A percentile compares a stretch with the other conserved stretches of the same genome.
Evolutionary conservation across 2,329 filamentous ascomycete species (phyloP).

Genomic region (Paecilomyces sp.): DNA sequence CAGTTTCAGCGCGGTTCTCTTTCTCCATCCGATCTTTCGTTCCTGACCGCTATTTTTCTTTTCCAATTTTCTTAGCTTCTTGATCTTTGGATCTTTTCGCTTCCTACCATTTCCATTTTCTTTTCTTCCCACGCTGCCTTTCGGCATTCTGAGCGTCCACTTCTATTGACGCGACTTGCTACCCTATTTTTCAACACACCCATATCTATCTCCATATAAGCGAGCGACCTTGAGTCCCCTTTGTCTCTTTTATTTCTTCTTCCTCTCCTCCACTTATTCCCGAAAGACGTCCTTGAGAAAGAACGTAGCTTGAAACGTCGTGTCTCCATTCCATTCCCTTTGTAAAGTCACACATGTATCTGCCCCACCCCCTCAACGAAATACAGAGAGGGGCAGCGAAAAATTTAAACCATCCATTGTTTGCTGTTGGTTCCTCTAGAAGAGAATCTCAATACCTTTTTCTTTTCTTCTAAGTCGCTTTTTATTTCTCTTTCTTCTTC

Average conservation of each 20-base stretch:
- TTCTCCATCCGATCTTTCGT: slow-evolving; percentile 1
- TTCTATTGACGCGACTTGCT: slow-evolving; percentile 1
- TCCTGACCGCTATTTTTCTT: slow-evolving; percentile 3
- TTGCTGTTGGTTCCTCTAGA: neutral
- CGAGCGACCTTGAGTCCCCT: neutral
- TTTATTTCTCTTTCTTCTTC: neutral
- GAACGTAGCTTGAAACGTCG: neutral
- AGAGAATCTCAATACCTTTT: neutral
- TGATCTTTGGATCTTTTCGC: no score
- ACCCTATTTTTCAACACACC: neutral
- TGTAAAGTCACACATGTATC: neutral
- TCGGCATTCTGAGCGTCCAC: neutral
- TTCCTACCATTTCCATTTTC: neutral
- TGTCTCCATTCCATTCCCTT: neutral
- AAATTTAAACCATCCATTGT: neutral
- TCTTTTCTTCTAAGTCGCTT: neutral
- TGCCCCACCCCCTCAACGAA: neutral
- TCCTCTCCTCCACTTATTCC: neutral
- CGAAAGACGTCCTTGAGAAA: neutral
- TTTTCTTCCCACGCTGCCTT: neutral
- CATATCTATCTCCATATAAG: neutral
- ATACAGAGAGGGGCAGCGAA: neutral
- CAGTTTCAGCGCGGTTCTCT: slow-evolving; percentile 1
- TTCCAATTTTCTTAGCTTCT: neutral
- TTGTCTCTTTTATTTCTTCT: neutral